Conservation (phyloP, 1,139 yeast genomes). For the Groenewaldozyma auringiensis region DNA sequence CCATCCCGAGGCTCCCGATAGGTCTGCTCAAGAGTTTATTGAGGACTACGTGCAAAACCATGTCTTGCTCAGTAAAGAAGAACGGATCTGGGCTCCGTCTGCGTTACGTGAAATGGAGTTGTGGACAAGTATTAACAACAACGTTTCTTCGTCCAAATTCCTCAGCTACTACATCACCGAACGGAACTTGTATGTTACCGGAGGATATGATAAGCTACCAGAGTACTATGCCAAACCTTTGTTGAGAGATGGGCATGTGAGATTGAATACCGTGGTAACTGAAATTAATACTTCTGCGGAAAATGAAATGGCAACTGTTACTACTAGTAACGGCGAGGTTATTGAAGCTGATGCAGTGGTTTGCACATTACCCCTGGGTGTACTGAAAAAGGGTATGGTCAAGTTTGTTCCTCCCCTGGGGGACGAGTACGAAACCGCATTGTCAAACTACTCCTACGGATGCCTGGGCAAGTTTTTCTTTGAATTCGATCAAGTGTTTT, state of each 20-base stretch:
- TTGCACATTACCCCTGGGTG: conserved; percentile 71
- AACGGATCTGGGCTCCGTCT: conserved; percentile 44
- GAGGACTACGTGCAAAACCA: conserved; percentile 42
- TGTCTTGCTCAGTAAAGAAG: conserved; percentile 43
- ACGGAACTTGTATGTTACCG: conserved; percentile 54
- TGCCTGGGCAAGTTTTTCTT: conserved; percentile 68
- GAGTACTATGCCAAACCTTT: conserved; percentile 37
- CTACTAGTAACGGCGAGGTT: conserved; percentile 12
- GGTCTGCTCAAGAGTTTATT: conserved; percentile 45
- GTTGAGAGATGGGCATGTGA: conserved; percentile 33
- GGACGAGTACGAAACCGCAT: conserved; percentile 35
- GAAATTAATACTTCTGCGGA: conserved; percentile 30
- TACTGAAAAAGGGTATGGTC: conserved; percentile 38
- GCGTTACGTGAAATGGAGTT: conserved; percentile 52
- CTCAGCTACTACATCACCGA: conserved; percentile 67
- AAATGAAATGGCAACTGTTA: conserved; percentile 8
- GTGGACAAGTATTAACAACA: conserved; percentile 70
- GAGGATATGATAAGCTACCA: conserved; percentile 50
- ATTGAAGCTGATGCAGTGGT: conserved; percentile 37
- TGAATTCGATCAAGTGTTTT: conserved; percentile 61
- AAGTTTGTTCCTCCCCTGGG: conserved; percentile 55
- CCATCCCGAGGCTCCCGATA: conserved; percentile 43
- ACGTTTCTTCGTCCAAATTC: conserved; percentile 50
- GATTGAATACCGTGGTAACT: conserved; percentile 39
- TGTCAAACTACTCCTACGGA: conserved; percentile 53